A percentile compares a stretch with the other conserved stretches of the same genome.
Conservation (phyloP, 2,329 filamentous ascomycete genomes). For the Pyrenophora teres region DNA sequence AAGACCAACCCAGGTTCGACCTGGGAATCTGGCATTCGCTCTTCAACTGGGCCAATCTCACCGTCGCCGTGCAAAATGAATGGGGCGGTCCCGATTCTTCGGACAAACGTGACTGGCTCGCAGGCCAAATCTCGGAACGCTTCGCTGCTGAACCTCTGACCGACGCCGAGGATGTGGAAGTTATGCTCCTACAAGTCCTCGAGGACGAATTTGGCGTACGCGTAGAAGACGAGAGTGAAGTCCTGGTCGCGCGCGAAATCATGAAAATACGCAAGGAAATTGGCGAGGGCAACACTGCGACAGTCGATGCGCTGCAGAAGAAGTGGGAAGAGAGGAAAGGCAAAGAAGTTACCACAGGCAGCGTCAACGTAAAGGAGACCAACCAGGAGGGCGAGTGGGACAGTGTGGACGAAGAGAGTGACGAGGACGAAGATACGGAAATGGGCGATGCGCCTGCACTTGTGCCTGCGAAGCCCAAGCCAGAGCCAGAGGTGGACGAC, state of each 20-base stretch:
- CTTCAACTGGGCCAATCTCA: slow-evolving; percentile 85
- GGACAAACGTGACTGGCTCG: slow-evolving; percentile 97
- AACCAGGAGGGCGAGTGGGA: slow-evolving; percentile 54
- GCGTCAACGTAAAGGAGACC: slow-evolving; percentile 59
- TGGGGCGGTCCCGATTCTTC: slow-evolving; percentile 83
- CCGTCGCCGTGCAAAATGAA: slow-evolving; percentile 80
- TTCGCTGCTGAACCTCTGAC: slow-evolving; percentile 65
- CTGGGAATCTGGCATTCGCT: slow-evolving; percentile 83
- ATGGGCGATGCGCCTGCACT: slow-evolving; percentile 47
- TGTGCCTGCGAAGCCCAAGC: slow-evolving; percentile 41
- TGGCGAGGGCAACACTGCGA: slow-evolving; percentile 67
- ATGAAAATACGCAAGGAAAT: slow-evolving; percentile 69
- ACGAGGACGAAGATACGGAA: slow-evolving; percentile 49
- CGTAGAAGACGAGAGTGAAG: slow-evolving; percentile 85
- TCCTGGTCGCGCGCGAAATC: slow-evolving; percentile 73
- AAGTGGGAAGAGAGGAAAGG: slow-evolving; percentile 67
- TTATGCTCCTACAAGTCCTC: slow-evolving; percentile 86
- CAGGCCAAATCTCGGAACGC: slow-evolving; percentile 81
- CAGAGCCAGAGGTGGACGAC: slow-evolving; percentile 48
- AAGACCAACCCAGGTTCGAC: slow-evolving; percentile 62
- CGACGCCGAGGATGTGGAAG: slow-evolving; percentile 79
- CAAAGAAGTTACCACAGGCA: slow-evolving; percentile 56
- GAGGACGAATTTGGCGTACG: slow-evolving; percentile 93
- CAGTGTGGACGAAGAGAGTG: slow-evolving; percentile 58
- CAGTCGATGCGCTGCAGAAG: slow-evolving; percentile 66